phyloP scores from a whole-genome alignment of 495 filamentous ascomycete species.

The Filosporella fistucella region DNA sequence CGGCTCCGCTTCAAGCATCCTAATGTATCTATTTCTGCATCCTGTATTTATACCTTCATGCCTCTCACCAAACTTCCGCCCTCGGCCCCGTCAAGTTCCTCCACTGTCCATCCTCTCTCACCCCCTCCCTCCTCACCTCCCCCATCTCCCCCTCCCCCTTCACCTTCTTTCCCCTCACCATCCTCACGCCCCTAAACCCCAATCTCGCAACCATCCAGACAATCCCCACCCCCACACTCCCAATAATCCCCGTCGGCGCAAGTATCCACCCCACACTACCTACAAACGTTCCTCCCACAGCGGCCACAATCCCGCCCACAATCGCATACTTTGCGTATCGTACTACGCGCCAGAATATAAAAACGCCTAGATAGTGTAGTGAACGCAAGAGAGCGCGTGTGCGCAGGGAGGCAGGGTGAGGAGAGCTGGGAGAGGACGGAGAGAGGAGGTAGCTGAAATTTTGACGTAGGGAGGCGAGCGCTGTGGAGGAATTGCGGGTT shows the following conservation, averaged over 20 bases:
- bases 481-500: slow-evolving; percentile 15
- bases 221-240: slow-evolving; percentile 24
- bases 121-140: slow-evolving; percentile 15
- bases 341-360: slow-evolving; percentile 34
- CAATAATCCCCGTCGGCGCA: slow-evolving; percentile 28
- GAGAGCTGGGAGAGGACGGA: slow-evolving; percentile 16
- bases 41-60: too few species aligned
- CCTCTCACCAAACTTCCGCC: slow-evolving; percentile 22
- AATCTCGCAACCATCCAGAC: slow-evolving; percentile 24
- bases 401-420: slow-evolving; percentile 25
- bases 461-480: slow-evolving; percentile 16
- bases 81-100: slow-evolving; percentile 20
- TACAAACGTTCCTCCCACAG: slow-evolving; percentile 26
- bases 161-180: slow-evolving; percentile 22
- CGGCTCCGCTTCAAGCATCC: neutral
- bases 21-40: too few species aligned
- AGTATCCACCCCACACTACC: slow-evolving; percentile 30
- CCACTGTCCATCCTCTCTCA: slow-evolving; percentile 22
- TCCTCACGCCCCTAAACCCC: slow-evolving; percentile 23
- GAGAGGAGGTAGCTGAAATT: slow-evolving; percentile 24
- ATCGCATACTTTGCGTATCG: slow-evolving; percentile 34
- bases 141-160: slow-evolving; percentile 1
- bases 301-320: slow-evolving; percentile 23
- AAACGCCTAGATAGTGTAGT: slow-evolving; percentile 27
- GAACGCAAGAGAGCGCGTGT: slow-evolving; percentile 33